Percentiles rank a stretch among this genome's conserved stretches.
phyloP scores from a whole-genome alignment of 2,329 filamentous ascomycete genomes.

The Colletotrichum brevisporum region DNA sequence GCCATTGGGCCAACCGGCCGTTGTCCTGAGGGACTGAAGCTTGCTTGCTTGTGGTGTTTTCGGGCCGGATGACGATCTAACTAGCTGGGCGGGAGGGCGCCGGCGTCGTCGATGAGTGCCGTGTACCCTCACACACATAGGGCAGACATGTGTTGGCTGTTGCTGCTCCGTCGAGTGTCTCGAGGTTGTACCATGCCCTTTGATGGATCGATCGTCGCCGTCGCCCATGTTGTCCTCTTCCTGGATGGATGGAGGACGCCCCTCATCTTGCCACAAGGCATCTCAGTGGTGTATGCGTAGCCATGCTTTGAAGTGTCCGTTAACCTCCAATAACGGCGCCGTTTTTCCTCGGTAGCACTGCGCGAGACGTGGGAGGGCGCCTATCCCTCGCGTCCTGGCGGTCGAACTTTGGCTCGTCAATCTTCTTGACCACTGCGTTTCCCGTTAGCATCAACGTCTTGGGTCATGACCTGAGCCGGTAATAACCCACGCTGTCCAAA shows the following conservation, averaged over 20 bases:
- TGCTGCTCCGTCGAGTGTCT: too few relatives aligned
- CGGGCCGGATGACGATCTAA: not conserved
- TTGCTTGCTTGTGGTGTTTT: not conserved
- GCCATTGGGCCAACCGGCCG: constrained; percentile 53
- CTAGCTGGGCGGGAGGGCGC: not conserved
- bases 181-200: too few relatives aligned
- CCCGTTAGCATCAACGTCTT: not conserved
- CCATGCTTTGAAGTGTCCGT: not conserved
- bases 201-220: too few relatives aligned
- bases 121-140: not conserved
- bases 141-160: too few relatives aligned
- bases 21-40: not conserved
- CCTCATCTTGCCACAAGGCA: too few relatives aligned
- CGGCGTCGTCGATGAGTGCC: not conserved
- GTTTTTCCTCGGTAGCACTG: not conserved
- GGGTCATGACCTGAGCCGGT: too few relatives aligned
- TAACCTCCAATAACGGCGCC: not conserved
- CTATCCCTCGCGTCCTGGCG: constrained; percentile 5
- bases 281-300: not conserved
- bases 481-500: constrained; percentile 32
- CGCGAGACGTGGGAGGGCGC: not conserved
- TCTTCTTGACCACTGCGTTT: constrained; percentile 13
- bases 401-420: constrained; percentile 9
- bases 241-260: too few relatives aligned
- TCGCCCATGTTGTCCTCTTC: too few relatives aligned